A percentile compares a stretch with the other conserved stretches of the same genome.
These are phyloP conservation scores for Fusarium algeriense DNA, from an alignment of 2,329 filamentous ascomycete species.

Conservation along the genomic window DNA sequence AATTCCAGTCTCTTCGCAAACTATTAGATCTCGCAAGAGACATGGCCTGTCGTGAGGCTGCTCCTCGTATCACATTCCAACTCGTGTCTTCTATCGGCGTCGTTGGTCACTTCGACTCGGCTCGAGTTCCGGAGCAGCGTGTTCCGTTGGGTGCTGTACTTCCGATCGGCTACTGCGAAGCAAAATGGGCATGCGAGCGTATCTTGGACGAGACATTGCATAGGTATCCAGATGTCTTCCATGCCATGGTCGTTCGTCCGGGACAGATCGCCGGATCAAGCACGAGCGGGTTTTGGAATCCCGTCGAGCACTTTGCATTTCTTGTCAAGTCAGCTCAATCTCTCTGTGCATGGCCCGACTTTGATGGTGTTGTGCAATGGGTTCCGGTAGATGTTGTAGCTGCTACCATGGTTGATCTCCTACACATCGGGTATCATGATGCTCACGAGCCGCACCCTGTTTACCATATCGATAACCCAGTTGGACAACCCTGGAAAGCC, in stretches of 20 bases:
- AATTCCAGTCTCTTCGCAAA: constrained; percentile 2
- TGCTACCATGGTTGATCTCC: constrained; percentile 21
- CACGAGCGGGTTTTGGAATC: constrained; percentile 66
- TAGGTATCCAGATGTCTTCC: constrained; percentile 57
- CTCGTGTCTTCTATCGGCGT: constrained; percentile 58
- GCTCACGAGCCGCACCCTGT: constrained; percentile 11
- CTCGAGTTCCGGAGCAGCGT: constrained; percentile 58
- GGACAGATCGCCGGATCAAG: constrained; percentile 67
- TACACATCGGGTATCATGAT: not conserved
- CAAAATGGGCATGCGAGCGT: constrained; percentile 10
- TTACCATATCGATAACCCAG: constrained; percentile 45
- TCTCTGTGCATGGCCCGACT: constrained; percentile 56
- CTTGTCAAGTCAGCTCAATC: constrained; percentile 64
- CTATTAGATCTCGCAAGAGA: constrained; percentile 48
- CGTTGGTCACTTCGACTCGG: constrained; percentile 40
- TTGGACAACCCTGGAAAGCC: constrained; percentile 33
- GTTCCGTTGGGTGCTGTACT: constrained; percentile 56
- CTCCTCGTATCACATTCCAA: constrained; percentile 53
- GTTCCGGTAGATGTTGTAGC: constrained; percentile 56
- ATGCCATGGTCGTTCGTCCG: constrained; percentile 58
- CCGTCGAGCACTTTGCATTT: constrained; percentile 63
- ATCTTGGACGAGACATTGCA: constrained; percentile 64
- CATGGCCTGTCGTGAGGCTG: constrained; percentile 17
- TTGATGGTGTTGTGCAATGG: constrained; percentile 59
- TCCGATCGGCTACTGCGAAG: constrained; percentile 36